Conservation (phyloP, 345 rosid genomes). For the Brassica carinata region DNA sequence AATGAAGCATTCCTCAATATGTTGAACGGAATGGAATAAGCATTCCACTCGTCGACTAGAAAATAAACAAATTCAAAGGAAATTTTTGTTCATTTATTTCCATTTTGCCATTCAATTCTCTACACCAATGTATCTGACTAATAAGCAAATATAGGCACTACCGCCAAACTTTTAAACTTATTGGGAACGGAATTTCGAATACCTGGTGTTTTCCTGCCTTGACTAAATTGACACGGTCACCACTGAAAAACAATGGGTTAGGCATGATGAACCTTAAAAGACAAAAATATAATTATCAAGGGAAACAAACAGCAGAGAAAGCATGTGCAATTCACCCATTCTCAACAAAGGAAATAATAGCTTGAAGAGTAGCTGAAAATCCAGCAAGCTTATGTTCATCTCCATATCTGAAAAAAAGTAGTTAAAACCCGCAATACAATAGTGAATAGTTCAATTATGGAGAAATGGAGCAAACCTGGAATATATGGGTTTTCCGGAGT, state of each 20-base stretch:
- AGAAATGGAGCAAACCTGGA: constrained; percentile 61
- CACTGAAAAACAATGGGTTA: constrained; percentile 50
- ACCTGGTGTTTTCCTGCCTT: constrained; percentile 98
- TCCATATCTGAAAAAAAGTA: constrained; percentile 65
- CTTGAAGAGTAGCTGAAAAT: constrained; percentile 98
- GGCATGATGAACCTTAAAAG: constrained; percentile 19
- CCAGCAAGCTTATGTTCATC: constrained; percentile 99
- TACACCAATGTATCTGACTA: not conserved
- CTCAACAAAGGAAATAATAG: constrained; percentile 98
- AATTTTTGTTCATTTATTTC: not conserved
- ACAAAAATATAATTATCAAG: not conserved
- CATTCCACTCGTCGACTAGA: not conserved
- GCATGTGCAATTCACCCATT: constrained; percentile 58
- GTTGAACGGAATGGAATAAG: not conserved
- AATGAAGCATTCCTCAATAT: not conserved
- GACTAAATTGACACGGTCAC: constrained; percentile 77
- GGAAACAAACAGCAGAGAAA: constrained; percentile 22
- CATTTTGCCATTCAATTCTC: not conserved
- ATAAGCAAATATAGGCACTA: not conserved
- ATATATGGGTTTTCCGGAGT: constrained; percentile 99
- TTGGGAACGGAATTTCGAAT: not conserved
- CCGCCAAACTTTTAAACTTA: not conserved
- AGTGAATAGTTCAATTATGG: not conserved
- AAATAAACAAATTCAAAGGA: not conserved
- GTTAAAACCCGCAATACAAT: not conserved